Conservation (phyloP, 2,329 filamentous ascomycete species). For the Colletotrichum falcatum region DNA sequence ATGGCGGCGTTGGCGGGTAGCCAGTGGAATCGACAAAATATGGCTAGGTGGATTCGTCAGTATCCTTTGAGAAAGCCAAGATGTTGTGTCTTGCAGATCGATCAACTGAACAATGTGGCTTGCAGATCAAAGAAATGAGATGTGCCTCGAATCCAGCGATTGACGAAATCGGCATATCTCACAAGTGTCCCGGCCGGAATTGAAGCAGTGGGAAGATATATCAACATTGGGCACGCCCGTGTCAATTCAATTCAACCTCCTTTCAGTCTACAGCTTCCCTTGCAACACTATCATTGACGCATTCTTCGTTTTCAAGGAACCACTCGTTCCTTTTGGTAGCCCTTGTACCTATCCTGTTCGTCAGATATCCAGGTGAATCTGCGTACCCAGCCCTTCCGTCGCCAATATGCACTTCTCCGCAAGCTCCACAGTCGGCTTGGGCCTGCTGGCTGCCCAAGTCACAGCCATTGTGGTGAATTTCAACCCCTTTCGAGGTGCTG, state of each 20-base stretch:
- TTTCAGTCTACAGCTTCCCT: not conserved
- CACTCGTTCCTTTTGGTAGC: not conserved
- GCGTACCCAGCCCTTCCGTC: not conserved
- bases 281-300: slow-evolving; percentile 13
- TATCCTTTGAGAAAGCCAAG: slow-evolving; percentile 1
- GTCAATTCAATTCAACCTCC: not conserved
- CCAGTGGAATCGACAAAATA: not conserved
- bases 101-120: slow-evolving; percentile 5
- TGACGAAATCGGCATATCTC: slow-evolving; percentile 5
- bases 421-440: not conserved
- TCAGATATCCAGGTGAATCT: not conserved
- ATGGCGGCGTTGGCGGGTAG: not conserved
- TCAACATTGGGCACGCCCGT: not conserved
- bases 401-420: slow-evolving; percentile 3
- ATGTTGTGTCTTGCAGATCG: not conserved
- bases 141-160: not conserved
- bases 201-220: not conserved
- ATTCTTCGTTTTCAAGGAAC: not conserved
- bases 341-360: not conserved
- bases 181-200: not conserved
- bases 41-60: not conserved
- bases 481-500: no score
- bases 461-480: not conserved
- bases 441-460: not conserved
- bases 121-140: slow-evolving; percentile 12